These are phyloP conservation scores for Rubia balearica DNA, from an alignment of 305 asterid genomes.

Conservation along the genomic window DNA sequence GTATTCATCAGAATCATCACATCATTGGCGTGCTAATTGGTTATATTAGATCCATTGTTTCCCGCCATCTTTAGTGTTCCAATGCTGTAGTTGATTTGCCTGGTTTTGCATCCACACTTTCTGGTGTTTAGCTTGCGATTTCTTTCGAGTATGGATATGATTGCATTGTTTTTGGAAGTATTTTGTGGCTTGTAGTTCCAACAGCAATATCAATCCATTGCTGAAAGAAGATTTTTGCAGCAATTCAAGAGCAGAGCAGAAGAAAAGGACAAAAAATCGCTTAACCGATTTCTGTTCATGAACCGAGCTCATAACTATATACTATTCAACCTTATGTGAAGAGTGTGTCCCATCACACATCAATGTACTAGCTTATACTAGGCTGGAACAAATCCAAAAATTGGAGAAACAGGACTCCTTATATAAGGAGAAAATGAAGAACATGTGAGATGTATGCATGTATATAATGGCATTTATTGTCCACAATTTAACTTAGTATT, in stretches of 20 bases:
- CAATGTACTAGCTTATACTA: too few species aligned
- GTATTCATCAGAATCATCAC: too few species aligned
- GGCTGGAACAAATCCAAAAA: neutral
- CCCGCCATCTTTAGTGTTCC: too few species aligned
- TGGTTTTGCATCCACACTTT: too few species aligned
- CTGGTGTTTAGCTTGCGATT: too few species aligned
- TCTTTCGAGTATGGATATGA: too few species aligned
- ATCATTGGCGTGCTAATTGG: too few species aligned
- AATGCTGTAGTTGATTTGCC: neutral
- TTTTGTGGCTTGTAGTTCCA: conserved; percentile 77
- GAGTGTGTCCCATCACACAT: neutral
- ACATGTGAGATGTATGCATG: neutral
- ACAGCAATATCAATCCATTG: conserved; percentile 41
- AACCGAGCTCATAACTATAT: too few species aligned
- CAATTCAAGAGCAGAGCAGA: conserved; percentile 39
- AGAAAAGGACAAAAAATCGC: conserved; percentile 22
- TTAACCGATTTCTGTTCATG: neutral
- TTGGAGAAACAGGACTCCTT: neutral
- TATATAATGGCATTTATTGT: neutral
- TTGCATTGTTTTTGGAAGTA: conserved; percentile 51
- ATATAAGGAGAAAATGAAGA: neutral
- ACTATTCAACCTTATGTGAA: neutral
- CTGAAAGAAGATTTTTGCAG: conserved; percentile 69
- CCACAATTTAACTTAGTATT: neutral
- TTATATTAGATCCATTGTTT: too few species aligned